Evolutionary conservation across 352 stramenopile species (phyloP).

Genomic region (Pythium monospermum): DNA sequence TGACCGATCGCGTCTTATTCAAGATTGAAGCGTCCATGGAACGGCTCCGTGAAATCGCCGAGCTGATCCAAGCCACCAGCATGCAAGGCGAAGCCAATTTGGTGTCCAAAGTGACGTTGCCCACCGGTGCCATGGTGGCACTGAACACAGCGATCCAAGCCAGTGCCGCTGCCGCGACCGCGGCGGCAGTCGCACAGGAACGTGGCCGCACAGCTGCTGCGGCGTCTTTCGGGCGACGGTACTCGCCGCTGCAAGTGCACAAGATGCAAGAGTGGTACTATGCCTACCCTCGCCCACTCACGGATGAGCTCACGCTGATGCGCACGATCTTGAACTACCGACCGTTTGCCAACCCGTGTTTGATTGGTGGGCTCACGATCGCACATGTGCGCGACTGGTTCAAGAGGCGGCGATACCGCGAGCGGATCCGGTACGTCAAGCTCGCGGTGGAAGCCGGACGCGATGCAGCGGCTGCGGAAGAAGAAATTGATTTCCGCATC

Average conservation of each 20-base stretch:
- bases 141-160: constrained; percentile 56
- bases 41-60: constrained; percentile 62
- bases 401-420: constrained; percentile 73
- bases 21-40: constrained; percentile 74
- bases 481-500: constrained; percentile 73
- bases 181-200: constrained; percentile 69
- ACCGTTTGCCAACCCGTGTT: constrained; percentile 66
- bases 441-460: constrained; percentile 59
- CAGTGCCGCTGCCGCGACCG: constrained; percentile 54
- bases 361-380: constrained; percentile 52
- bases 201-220: constrained; percentile 36
- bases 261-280: constrained; percentile 87
- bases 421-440: constrained; percentile 75
- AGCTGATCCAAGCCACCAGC: constrained; percentile 79
- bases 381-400: constrained; percentile 82
- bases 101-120: constrained; percentile 67
- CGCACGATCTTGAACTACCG: constrained; percentile 79
- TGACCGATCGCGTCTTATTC: constrained; percentile 70
- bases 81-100: constrained; percentile 82
- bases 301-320: constrained; percentile 82
- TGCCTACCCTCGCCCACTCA: constrained; percentile 65
- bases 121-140: constrained; percentile 48
- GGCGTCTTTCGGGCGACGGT: constrained; percentile 45
- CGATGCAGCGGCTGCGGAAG: constrained; percentile 53
- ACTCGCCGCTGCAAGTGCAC: constrained; percentile 62